Base-by-base conservation (phyloP, 2,329 filamentous ascomycete genomes). In the Rhynchosporium graminicola region DNA sequence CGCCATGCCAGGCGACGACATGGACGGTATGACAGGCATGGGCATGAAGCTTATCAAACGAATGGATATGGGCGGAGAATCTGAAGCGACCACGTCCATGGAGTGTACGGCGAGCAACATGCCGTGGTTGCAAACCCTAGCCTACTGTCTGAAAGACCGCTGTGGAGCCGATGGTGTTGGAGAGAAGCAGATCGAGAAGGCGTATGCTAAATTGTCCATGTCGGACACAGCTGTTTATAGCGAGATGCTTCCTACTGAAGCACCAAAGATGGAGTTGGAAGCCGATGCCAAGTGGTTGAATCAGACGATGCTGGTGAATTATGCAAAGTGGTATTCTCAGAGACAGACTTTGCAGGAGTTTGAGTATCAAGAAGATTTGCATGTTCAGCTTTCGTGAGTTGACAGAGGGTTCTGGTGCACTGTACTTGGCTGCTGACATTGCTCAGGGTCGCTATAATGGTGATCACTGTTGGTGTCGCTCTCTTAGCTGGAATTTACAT, bases 261-360 rank as follows among this genome's bases (percentile, higher is more conserved):
- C 28, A n/a, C 56, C 61, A 12, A 52, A 48, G 15, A 46, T 45
- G 0, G 40, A 59, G 55, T 45, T 61, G 28, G 59, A 57, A 7
- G 48, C 55, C n/a, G 56, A 59, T 50, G 48, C 61, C n/a, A 56
- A 40, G 56, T 63, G 61, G 61, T 50, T 63, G 55, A 63, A 63
- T 28, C 46, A 54, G 15, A 59, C 56, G 40, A 59, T 50, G 33
- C 20, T 63, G 7, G 56, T 63, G 20, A 59, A 55, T 29, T 42
- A 38, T 10, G 61, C 47, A 3, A 9, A 42, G 26, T 63, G 59
- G 33, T 50, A 59, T 28, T 45, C 56, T 3, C 54, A 59, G 31
- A 20, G 42, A 8, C 56, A 63, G 56, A 55, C 55, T 8, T 33
- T 59, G 50, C 38, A 33, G 13, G 61, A 55, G 52, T 63, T 63